Base-by-base conservation (phyloP, 2,329 filamentous ascomycete genomes). In the Calonectria ilicicola region DNA sequence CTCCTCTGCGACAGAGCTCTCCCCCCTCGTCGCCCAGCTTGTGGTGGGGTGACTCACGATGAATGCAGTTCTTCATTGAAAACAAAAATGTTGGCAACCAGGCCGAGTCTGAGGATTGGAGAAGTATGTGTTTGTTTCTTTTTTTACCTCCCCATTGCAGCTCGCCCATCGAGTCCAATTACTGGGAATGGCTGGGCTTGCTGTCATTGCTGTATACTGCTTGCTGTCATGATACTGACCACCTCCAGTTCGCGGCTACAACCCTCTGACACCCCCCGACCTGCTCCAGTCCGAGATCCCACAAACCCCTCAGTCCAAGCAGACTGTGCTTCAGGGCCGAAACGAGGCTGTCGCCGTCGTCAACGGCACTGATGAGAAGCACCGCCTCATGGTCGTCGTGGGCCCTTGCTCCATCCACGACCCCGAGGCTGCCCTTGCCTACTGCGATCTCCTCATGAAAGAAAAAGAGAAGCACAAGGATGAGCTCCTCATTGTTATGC, bases 331-430 rank as follows among this genome's bases (percentile, higher is more conserved):
- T 65, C 81, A 87, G 74, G 89, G 90, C 73, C 91, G 92, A 49
- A 89, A 91, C 66, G 91, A 95, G 82, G 89, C 90, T 35, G 90
- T 90, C 65, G 90, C 91, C n/a, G 86, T 95, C 27, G 92, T 95
- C 81, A 93, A 92, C 74, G 92, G 90, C 75, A 90, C 86, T 40
- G 91, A 93, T 68, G 85, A 89, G 74, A 91, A 93, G 77, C 82
- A 89, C 65, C 87, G 90, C 51, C 85, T 92, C 68, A 86, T 91
- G 49, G 89, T 99, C 76, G 93, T 98, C 81, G 92, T 98, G 75
- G 97, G 97, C 1, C 97, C 97, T 29, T 99, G 97, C 89, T 98
- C 95, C 27, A 98, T 99, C 84, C 97, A 99, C 87, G 97, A 99
- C 83, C 96, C 97, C 21, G 88, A 93, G 68, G 94, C 95, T 75